Base-by-base conservation (phyloP, 2,329 filamentous ascomycete genomes). In the Ambrosiella beaveri region DNA sequence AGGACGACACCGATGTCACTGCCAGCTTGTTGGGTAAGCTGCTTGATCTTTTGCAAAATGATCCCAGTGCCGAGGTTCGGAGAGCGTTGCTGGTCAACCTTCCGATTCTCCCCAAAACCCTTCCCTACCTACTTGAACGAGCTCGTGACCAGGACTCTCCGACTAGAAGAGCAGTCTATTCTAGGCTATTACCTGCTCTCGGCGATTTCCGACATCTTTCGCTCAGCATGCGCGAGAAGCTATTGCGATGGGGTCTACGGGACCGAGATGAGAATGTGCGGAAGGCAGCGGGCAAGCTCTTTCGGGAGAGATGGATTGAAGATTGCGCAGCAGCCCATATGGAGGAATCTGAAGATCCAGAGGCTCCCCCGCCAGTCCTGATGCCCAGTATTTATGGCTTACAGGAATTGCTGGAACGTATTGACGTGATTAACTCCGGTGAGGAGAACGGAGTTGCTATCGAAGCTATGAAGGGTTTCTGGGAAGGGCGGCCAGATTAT, bases 301-400 rank as follows among this genome's bases (percentile, higher is more conserved):
- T 98, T 72, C 82, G 86, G 61, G 90, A 96, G 66, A 81, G 88
- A n/a, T 98, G 93, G 93, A 91, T 98, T 61, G 91, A 97, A 66
- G 88, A 97, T 66, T 96, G 90, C 65, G 89, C 86, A 5, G 84
- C 84, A 1, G 75, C 79, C 1, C 73, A 76, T 7, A 78, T 82
- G 41, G 78, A 80, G 54, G 79, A 80, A 44, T 72, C 77, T 8
- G 78, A 78, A 37, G 76, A 77, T 53, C 75, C 77, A 4, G 71
- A 71, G 13, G 76, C 81, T 60, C 71, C 79, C 5, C 45, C 58
- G 9, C 59, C 61, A 9, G 76, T 79, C 1, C 52, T 41, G 7
- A 76, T 77, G 1, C 85, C 86, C 0, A 91, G 77, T 61, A 78
- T 93, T 8, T 84, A 91, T n/a, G 89, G 86, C 0, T 75, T 98